Base-by-base conservation (phyloP, 2,329 filamentous ascomycete genomes). In the Pleurostoma richardsiae region DNA sequence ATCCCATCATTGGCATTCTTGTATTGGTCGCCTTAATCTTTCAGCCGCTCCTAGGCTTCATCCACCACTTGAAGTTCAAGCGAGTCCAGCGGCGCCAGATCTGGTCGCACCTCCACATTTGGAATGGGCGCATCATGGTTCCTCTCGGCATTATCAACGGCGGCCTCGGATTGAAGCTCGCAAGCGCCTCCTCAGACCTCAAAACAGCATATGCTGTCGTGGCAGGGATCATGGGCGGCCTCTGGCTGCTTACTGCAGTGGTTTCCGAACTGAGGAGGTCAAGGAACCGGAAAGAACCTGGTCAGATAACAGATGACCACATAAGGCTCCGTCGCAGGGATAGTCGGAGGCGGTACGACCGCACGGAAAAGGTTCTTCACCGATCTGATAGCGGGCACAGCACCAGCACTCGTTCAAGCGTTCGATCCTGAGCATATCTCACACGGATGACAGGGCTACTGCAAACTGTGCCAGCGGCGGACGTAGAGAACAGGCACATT, bases 1-100 rank as follows among this genome's bases (percentile, higher is more conserved):
- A 77, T 52, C 70, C 70, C 31, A 71, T 75, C 51, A 68, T 76
- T 49, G 73, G 73, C 30, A 56, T 75, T 43, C 58, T 72, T 4
- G 55, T 71, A 3, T 61, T 76, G 6, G 62, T 49, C 8, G 45
- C 61, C 1, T 56, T 76, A 4, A 49, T 68, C 51, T 47, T 70
- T 40, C 71, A 75, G 56, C 70, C 72, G 0, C 11, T 68, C 3
- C 56, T 73, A 2, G 73, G 73, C 3, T 52, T 60, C 39, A 40
- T 69, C 4, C 73, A 77, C 52, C 73, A 77, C 52, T 40, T 52
- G 1, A 52, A 57, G 11, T 75, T 68, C 59, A 68, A 68, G 52
- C 53, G 53, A 26, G 52, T 66, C 3, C 50, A 56, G 29, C 59
- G 59, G 5, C 70, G 71, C 30, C 69, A 68, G 33, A 30, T 62